Conservation (phyloP, 148 eudicot species). For the Heliamphora exappendiculata region DNA sequence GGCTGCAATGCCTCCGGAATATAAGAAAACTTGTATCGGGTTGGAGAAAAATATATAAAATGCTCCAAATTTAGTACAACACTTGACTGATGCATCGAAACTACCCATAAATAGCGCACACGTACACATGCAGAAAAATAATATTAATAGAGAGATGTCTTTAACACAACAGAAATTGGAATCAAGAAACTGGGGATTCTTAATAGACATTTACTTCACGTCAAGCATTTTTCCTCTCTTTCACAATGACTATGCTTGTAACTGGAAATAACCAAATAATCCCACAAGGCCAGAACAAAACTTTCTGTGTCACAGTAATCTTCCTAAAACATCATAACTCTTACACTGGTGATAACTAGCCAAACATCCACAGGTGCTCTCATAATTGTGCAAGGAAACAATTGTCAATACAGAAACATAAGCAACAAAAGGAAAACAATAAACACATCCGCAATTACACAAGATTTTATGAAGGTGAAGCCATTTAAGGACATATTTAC, state of each 20-base stretch:
- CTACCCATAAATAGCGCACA: background rate
- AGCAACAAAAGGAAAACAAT: background rate
- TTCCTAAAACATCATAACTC: background rate
- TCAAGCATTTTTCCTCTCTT: background rate
- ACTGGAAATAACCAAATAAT: background rate
- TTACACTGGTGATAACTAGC: background rate
- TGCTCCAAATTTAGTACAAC: slow-evolving; percentile 2
- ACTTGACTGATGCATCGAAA: background rate
- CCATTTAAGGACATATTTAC: background rate
- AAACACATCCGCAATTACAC: background rate
- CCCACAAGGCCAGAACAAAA: background rate
- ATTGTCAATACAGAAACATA: background rate
- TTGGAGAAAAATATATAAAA: background rate
- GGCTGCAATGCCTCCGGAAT: slow-evolving; percentile 44
- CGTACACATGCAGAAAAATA: background rate
- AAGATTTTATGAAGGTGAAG: background rate
- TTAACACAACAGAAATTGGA: background rate
- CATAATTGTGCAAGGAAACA: too few species aligned
- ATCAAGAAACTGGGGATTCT: background rate
- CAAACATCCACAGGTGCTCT: background rate
- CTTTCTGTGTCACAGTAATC: background rate
- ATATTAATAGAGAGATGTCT: background rate
- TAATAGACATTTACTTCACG: background rate
- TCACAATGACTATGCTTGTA: background rate
- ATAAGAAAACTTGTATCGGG: background rate